Percentiles rank a stretch among this genome's conserved stretches.
Evolutionary conservation across 140 eudicot species (phyloP).

Genomic region (Bidens hawaiensis): DNA sequence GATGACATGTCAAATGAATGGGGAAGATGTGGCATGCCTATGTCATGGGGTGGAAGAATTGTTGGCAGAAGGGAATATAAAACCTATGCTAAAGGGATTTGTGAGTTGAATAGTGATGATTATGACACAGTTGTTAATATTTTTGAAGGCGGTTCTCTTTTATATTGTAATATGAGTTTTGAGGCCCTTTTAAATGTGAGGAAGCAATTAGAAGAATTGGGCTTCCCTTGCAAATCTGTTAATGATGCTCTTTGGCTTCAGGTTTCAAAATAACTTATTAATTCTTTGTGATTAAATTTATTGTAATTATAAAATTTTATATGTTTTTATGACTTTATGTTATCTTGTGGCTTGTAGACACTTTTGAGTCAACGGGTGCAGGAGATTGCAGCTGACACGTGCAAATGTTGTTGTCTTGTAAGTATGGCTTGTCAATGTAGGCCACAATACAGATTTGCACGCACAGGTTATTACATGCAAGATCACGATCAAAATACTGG

Average conservation of each 20-base stretch:
- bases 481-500: constrained; percentile 63
- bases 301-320: constrained; percentile 1
- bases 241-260: constrained; percentile 98
- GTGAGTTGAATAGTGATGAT: constrained; percentile 71
- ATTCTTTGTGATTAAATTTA: constrained; percentile 1
- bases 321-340: constrained; percentile 14
- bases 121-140: constrained; percentile 81
- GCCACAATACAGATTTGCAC: constrained; percentile 71
- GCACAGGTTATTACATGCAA: constrained; percentile 77
- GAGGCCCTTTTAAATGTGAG: constrained; percentile 93
- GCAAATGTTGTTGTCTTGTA: constrained; percentile 80
- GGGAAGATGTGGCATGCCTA: constrained; percentile 68
- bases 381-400: constrained; percentile 90
- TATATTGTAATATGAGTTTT: constrained; percentile 91
- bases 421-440: constrained; percentile 82
- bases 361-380: constrained; percentile 94
- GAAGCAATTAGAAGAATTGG: constrained; percentile 90
- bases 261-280: constrained; percentile 37
- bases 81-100: constrained; percentile 48
- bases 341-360: constrained; percentile 60
- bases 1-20: constrained; percentile 70
- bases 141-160: constrained; percentile 93
- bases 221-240: constrained; percentile 92
- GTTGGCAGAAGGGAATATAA: constrained; percentile 77
- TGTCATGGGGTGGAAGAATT: constrained; percentile 94